These are phyloP conservation scores for Sporothrix luriei DNA, from an alignment of 2,329 filamentous ascomycete genomes.

Conservation along the genomic window DNA sequence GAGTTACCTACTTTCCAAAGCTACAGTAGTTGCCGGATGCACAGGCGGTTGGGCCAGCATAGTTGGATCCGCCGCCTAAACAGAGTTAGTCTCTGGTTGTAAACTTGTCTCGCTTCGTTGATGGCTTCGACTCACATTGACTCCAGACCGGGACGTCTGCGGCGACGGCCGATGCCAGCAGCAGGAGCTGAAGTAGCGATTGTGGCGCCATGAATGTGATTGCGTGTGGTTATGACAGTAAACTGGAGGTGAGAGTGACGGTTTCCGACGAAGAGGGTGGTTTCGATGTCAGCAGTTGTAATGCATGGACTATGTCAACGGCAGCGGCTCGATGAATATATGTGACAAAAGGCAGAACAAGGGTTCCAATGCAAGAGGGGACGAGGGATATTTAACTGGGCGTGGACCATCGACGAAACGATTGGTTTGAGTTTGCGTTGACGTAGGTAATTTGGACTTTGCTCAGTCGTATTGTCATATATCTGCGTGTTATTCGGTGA, in stretches of 20 bases:
- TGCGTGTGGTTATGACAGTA: not conserved
- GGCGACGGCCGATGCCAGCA: slow-evolving; percentile 12
- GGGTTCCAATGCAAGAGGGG: not conserved
- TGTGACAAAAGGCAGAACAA: slow-evolving; percentile 11
- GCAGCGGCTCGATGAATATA: not conserved
- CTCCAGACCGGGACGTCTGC: slow-evolving; percentile 21
- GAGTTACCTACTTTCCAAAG: slow-evolving; percentile 22
- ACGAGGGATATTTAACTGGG: not conserved
- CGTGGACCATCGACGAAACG: too few relatives aligned
- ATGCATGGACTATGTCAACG: not conserved
- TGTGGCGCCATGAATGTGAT: slow-evolving; percentile 20
- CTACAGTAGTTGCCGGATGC: slow-evolving; percentile 23
- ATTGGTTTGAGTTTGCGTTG: not conserved
- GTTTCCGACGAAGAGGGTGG: not conserved
- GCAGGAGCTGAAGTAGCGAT: not conserved
- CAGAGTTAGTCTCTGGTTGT: not conserved
- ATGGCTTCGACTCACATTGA: slow-evolving; percentile 15
- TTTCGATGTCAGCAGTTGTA: not conserved
- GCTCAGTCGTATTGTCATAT: not conserved
- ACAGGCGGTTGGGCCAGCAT: slow-evolving; percentile 13
- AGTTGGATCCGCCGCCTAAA: slow-evolving; percentile 16
- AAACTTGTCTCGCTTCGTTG: not conserved
- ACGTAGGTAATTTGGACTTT: slow-evolving; percentile 7
- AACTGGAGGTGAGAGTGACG: not conserved
- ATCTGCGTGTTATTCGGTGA: not conserved